Percentiles rank a stretch among this genome's conserved stretches.
These are phyloP conservation scores for Collybiopsis confluens DNA, from an alignment of 768 basidiomycete genomes.

Conservation along the genomic window DNA sequence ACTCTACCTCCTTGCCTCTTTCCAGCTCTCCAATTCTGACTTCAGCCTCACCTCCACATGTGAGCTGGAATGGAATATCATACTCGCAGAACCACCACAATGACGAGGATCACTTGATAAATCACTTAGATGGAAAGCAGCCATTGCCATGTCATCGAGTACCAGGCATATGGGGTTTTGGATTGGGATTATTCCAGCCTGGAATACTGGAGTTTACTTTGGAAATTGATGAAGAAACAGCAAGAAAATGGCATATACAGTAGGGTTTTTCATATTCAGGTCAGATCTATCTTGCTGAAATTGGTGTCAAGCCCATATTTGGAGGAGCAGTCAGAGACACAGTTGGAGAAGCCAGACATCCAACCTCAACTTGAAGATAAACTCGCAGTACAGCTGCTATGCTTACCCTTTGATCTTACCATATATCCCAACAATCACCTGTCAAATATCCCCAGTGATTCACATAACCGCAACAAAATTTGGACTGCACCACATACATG, in stretches of 20 bases:
- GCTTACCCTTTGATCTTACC: constrained; percentile 24
- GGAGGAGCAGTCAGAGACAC: too few relatives aligned
- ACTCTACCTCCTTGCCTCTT: neutral
- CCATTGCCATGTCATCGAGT: constrained; percentile 27
- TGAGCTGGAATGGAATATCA: too few relatives aligned
- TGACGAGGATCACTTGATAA: too few relatives aligned
- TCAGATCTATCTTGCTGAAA: too few relatives aligned
- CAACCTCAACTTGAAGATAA: neutral
- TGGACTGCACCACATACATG: constrained; percentile 26
- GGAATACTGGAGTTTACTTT: constrained; percentile 32
- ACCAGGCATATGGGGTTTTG: constrained; percentile 39
- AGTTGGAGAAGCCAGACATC: too few relatives aligned
- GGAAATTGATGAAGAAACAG: constrained; percentile 30
- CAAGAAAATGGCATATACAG: constrained; percentile 25
- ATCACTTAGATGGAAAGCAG: too few relatives aligned
- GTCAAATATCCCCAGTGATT: too few relatives aligned
- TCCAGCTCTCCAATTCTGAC: neutral
- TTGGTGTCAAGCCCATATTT: too few relatives aligned
- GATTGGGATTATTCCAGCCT: constrained; percentile 25
- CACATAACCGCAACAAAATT: constrained; percentile 6
- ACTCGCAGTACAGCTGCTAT: constrained; percentile 30
- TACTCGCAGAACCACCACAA: too few relatives aligned
- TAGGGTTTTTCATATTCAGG: too few relatives aligned
- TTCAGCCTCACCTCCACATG: neutral
- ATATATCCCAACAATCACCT: neutral